Base-by-base conservation (phyloP, 2,329 filamentous ascomycete species). In the Fusarium nisikadoi region DNA sequence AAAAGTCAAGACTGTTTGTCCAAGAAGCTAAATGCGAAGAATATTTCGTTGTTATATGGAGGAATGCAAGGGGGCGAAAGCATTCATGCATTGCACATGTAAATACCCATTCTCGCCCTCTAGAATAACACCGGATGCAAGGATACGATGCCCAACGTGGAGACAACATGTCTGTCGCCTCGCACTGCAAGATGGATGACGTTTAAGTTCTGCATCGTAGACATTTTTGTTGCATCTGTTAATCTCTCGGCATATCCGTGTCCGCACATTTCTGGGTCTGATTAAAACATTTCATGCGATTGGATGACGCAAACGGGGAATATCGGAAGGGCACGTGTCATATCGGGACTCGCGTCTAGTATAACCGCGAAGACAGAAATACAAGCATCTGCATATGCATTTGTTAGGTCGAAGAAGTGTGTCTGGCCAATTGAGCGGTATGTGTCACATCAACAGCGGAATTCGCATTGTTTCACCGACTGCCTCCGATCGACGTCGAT, bases 171-270 rank as follows among this genome's bases (percentile, higher is more conserved):
- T 23, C 16, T 23, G 2, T 27, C 17, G 12, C 13, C n/a, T 5
- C 12, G 17, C 13, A 36, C 12, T 7, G 11, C 19, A 23, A 6
- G 8, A 8, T 33, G 3, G n/a, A 65, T 65, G 63, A 65, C 63
- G 61, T 45, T 65, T 3, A n/a, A 19, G 29, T 8, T n/a, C 7
- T 20, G 12, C 10, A 23, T 54, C 19, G 3, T 31, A 17, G 12
- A 39, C n/a, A n/a, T 31, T 65, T 20, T 35, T 5, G 33, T 59
- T 59, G 31, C 38, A 45, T 59, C 61, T n/a, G 13, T 35, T 62
- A 58, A 49, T 65, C n/a, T 49, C 10, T 42, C 38, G 39, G n/a
- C n/a, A 16, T 38, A 33, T 43, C 27, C 43, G 38, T 23, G 16
- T 20, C 10, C 14, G n/a, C 20, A 25, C 8, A 36, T 39, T 19